Evolutionary conservation across 371 early-diverging fungal species (phyloP).

Genomic region (Synchytrium microbalum): DNA sequence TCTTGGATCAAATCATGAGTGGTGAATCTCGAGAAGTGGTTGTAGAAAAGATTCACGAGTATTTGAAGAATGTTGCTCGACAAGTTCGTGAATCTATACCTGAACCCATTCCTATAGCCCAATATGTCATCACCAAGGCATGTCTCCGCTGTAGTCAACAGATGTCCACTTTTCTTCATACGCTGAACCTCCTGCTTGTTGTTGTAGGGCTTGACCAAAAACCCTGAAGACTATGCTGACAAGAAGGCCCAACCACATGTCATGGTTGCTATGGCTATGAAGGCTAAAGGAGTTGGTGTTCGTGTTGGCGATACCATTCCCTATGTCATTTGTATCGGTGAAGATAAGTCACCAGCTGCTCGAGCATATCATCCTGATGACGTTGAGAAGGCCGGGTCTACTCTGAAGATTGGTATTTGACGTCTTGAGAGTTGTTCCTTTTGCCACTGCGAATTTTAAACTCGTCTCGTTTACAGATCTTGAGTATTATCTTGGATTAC

Average conservation of each 20-base stretch:
- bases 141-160: no score
- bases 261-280: constrained; percentile 85
- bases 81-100: constrained; percentile 58
- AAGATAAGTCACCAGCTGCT: constrained; percentile 36
- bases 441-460: not conserved
- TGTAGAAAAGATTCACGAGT: constrained; percentile 65
- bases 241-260: constrained; percentile 92
- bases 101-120: constrained; percentile 56
- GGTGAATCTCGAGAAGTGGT: constrained; percentile 63
- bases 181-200: not conserved
- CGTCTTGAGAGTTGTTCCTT: not conserved
- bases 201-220: constrained; percentile 76
- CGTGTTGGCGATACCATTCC: constrained; percentile 91
- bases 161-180: not conserved
- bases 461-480: constrained; percentile 48
- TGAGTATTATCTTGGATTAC: constrained; percentile 95
- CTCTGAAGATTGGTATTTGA: constrained; percentile 53
- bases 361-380: constrained; percentile 90
- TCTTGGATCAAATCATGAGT: constrained; percentile 72
- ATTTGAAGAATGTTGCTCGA: constrained; percentile 59
- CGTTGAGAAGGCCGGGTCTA: constrained; percentile 43
- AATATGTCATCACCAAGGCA: constrained; percentile 92
- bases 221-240: constrained; percentile 88
- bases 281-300: constrained; percentile 59
- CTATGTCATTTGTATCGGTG: constrained; percentile 83